phyloP scores from a whole-genome alignment of 352 stramenopile genomes.

The Phytophthora hybrid region DNA sequence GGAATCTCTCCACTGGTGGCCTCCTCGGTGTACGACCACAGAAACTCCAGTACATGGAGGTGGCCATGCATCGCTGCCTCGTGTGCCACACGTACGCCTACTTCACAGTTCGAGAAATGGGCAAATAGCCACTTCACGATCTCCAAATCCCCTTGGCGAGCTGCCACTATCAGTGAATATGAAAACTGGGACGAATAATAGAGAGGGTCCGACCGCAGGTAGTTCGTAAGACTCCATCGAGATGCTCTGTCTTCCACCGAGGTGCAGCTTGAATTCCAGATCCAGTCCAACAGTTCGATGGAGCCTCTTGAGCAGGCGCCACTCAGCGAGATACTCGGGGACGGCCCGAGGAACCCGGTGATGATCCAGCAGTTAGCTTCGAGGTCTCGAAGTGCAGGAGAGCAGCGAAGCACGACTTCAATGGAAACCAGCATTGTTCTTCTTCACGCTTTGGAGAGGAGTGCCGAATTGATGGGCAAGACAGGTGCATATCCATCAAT shows the following conservation, averaged over 20 bases:
- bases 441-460: too few species aligned
- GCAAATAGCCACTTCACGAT: conserved; percentile 8
- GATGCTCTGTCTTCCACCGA: neutral
- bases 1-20: neutral
- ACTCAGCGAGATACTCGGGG: neutral
- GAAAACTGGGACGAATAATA: conserved; percentile 6
- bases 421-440: too few species aligned
- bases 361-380: neutral
- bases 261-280: neutral
- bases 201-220: conserved; percentile 6
- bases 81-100: neutral
- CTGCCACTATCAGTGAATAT: neutral
- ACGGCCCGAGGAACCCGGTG: neutral
- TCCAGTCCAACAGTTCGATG: neutral
- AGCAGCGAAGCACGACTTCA: too few species aligned
- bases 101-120: conserved; percentile 9
- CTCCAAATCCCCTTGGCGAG: neutral
- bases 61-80: neutral
- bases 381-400: too few species aligned
- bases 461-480: too few species aligned
- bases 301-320: neutral
- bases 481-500: too few species aligned
- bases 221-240: conserved; percentile 19
- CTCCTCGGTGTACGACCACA: neutral
- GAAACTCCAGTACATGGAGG: neutral